Evolutionary conservation across 495 filamentous ascomycete genomes (phyloP), one percentile per base, ranked within the genome.

Genomic region (Lophium mytilinum): DNA sequence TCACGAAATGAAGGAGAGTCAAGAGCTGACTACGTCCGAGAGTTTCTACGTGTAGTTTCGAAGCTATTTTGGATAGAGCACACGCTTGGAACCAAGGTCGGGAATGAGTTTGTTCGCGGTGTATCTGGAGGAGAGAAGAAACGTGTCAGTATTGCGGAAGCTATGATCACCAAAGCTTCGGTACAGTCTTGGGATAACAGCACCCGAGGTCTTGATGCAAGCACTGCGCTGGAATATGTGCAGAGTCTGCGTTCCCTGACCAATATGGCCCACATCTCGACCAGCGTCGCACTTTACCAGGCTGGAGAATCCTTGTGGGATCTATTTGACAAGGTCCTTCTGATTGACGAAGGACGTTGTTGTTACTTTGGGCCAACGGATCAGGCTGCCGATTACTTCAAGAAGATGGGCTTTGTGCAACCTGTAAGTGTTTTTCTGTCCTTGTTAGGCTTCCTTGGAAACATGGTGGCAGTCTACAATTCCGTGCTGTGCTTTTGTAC

Each of bases 11-110:
- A 79, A 49, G 83, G 82, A 3, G 82, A 88, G 65, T 76, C 73
- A 39, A 73, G 82, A 12, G 72, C 73, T 43, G 78, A 83, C 45
- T 90, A 87, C 60, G 81, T 81, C 34, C 69, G 76, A 30, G 82
- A 84, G 39, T 85, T 89, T 56, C 75, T 89, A 6, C 72, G 82
- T 15, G 83, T 87, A 0, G 76, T 93, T 39, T 76, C 87, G 37
- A 84, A 88, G 59, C 75, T 90, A 36, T 93, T 95, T 58, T 87
- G 86, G 75, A 88, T 87, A 35, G 82, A 86, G 57, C 84, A 88
- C 64, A 81, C 79, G 0, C 64, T 84, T 53, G 76, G 78, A 33
- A 89, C 86, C 0, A 84, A 80, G 66, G 78, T 90, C 36, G 86
- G 86, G 5, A 79, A 87, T 55, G 80, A 81, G 33, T 73, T 80